Conservation (phyloP, 1,284 basidiomycete genomes). For the Rhodotorula mucilaginosa region DNA sequence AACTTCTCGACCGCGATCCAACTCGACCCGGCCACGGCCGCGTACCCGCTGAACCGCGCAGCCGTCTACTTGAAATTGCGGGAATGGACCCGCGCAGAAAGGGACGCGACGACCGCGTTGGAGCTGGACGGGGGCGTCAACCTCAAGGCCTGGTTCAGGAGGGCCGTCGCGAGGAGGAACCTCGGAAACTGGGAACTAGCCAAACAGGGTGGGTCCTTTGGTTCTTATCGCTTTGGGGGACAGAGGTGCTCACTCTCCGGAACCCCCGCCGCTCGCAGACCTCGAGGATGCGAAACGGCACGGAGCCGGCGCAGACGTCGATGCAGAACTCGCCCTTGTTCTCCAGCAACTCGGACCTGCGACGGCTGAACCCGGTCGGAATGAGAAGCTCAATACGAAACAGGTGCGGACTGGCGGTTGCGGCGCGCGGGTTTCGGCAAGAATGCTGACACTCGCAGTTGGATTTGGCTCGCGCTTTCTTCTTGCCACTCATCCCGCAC, state of each 20-base stretch:
- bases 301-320: conserved; percentile 22
- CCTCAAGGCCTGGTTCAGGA: conserved; percentile 68
- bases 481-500: too few relatives aligned
- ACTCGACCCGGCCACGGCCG: conserved; percentile 62
- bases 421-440: neutral
- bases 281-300: conserved; percentile 14
- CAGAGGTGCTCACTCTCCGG: neutral
- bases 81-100: conserved; percentile 53
- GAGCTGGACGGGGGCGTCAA: conserved; percentile 49
- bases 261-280: conserved; percentile 5
- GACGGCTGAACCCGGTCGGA: too few relatives aligned
- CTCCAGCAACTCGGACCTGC: neutral
- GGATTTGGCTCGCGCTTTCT: too few relatives aligned
- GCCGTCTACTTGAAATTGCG: conserved; percentile 76
- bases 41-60: conserved; percentile 71
- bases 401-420: neutral
- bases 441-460: neutral
- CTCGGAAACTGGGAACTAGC: conserved; percentile 59
- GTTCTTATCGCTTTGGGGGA: neutral
- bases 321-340: neutral
- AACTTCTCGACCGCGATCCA: conserved; percentile 72
- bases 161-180: conserved; percentile 64
- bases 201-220: conserved; percentile 55
- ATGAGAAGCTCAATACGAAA: neutral
- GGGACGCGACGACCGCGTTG: conserved; percentile 36